Base-by-base conservation (phyloP, 345 rosid genomes). In the Ailanthus altissimus region DNA sequence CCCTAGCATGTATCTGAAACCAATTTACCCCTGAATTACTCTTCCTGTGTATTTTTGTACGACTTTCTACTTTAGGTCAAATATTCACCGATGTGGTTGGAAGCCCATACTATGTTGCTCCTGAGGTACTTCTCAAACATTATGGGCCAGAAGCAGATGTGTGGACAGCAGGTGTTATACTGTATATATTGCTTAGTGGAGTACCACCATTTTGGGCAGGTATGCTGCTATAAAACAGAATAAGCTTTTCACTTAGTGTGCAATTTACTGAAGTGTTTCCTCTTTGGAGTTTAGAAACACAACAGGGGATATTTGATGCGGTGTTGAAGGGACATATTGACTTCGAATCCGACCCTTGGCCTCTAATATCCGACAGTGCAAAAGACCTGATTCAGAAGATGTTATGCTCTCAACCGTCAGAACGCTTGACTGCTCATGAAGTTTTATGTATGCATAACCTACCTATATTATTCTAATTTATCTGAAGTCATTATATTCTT, bases 181-280 rank as follows among this genome's bases (percentile, higher is more conserved):
- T 95, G 77, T 95, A 95, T 76, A 95, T 95, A 81, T 84, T 95
- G 90, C 87, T 95, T 74, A 93, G 99, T 81, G 99, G 99, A 54
- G 99, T 95, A 78, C 99, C 99, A 23, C 99, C 99, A 57, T 95
- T 94, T 82, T 95, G 99, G 98, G 99, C 99, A 83, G 99, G 99
- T 95, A 45, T 74, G 9, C 72, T 54, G 61, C 26, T 57, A 15
- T 9, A 58, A 9, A 47, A 51, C 26, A 7, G 49, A 6, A 56
- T 59, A 23, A 59, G 58, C 46, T 70, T 75, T 65, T 28, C 77
- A 38, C 76, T 36, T 62, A 46, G 45, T 75, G 32, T 45, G 79
- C 70, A 63, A 67, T 23, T 18, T 54, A 28, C 74, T 81, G 79
- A 82, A 36, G 59, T 75, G 71, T 77, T 57, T 43, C 62, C 59